These are phyloP conservation scores for Camellia japonica DNA, from an alignment of 148 eudicot genomes.

Conservation along the genomic window DNA sequence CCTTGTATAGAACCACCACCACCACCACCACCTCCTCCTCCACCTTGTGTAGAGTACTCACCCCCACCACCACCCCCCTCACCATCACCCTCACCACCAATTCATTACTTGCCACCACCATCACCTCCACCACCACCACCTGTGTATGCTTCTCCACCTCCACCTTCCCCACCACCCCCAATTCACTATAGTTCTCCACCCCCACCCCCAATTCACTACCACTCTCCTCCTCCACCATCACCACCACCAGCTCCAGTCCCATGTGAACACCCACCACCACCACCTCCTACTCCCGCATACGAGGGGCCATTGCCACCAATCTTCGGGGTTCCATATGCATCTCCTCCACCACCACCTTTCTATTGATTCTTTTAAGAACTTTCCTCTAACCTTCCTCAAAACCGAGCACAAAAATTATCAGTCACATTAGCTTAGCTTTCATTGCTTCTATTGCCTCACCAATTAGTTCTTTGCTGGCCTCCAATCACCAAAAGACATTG, in stretches of 20 bases:
- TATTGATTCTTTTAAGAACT: slow-evolving; percentile 76
- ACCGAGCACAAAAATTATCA: slow-evolving; percentile 22
- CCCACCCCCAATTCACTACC: slow-evolving; percentile 13
- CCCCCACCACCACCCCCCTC: slow-evolving; percentile 38
- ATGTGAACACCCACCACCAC: slow-evolving; percentile 4
- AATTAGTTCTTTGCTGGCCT: neutral
- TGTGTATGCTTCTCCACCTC: neutral
- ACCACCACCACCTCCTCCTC: slow-evolving; percentile 38
- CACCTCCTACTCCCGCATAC: slow-evolving; percentile 34
- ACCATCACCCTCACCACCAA: slow-evolving; percentile 40
- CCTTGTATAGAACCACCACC: slow-evolving; percentile 44
- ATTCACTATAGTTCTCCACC: slow-evolving; percentile 15
- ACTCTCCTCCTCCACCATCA: slow-evolving; percentile 20
- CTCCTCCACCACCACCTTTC: slow-evolving; percentile 90
- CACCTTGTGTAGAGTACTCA: slow-evolving; percentile 29
- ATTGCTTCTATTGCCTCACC: slow-evolving; percentile 24
- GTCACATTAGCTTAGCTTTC: slow-evolving; percentile 3
- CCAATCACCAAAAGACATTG: neutral
- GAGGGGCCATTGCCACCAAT: slow-evolving; percentile 69
- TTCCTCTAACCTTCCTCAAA: slow-evolving; percentile 33
- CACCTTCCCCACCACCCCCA: neutral
- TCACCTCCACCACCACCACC: slow-evolving; percentile 7
- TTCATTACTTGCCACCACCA: neutral
- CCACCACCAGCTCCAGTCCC: neutral
- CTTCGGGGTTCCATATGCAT: slow-evolving; percentile 49